Base-by-base conservation (phyloP, 2,329 filamentous ascomycete genomes). In the Xylariales sp. region DNA sequence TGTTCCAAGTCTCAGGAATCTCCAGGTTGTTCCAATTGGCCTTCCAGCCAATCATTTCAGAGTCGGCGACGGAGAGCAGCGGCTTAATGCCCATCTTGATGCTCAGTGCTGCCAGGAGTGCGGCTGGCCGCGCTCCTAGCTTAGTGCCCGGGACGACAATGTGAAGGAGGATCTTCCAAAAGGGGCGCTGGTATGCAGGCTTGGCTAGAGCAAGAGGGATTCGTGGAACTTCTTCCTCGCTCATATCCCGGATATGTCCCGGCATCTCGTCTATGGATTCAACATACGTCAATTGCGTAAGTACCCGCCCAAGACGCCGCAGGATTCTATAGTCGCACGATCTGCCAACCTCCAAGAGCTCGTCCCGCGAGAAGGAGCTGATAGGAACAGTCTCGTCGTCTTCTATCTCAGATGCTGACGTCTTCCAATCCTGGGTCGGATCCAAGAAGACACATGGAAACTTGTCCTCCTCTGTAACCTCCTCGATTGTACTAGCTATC, bases 371-470 rank as follows among this genome's bases (percentile, higher is more conserved):
- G 42, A 74, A 67, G 3, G 57, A 44, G 5, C 60, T 59, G 15
- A 62, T 42, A 5, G 49, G 41, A 5, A 48, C 46, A 2, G 47
- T 45, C 2, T 56, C 52, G 4, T 43, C 43, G 3, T 48, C 40
- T 3, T 44, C 43, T 5, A 47, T 25, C 4, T 48, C 43, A 9
- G 10, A 25, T 1, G 29, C 35, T 4, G 49, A 14, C n/a, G 38
- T 14, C 1, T 47, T 40, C 41, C 71, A 70, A 14, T 55, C 52
- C 18, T 69, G 53, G 0, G 72, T 74, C 4, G 72, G 72, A 41
- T 76, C 71, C 5, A 75, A 58, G 46, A 65, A 72, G 3, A 75
- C 65, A 21, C 72, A 69, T 2, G 71, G 72, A 41, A 66, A 75
- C 18, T 54, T 54, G 10, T 68, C 57, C 9, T 57, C 52, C 2